A percentile compares a stretch with the other conserved stretches of the same genome.
Evolutionary conservation across 805 yeast genomes (phyloP).

Genomic region (Brettanomyces sp.): DNA sequence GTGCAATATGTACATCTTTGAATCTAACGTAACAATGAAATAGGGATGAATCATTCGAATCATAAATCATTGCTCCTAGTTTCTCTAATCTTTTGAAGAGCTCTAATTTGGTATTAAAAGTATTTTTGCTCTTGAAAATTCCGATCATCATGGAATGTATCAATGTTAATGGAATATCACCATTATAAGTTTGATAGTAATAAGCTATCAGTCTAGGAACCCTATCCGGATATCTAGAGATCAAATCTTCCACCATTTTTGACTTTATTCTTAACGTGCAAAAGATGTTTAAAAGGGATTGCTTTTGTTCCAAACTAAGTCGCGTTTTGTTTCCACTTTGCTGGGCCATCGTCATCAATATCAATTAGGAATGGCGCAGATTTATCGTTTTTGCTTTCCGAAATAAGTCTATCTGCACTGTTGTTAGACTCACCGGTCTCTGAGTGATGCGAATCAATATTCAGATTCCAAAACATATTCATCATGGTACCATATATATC

Average conservation of each 20-base stretch:
- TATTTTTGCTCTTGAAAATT: constrained; percentile 7
- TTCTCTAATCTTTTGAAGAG: constrained; percentile 15
- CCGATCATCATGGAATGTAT: constrained; percentile 20
- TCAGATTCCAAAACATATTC: constrained; percentile 2
- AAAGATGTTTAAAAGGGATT: too few species aligned
- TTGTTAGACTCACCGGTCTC: too few species aligned
- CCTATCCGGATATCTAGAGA: constrained; percentile 9
- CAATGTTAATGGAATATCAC: constrained; percentile 15
- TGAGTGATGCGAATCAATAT: background rate
- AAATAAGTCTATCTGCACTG: too few species aligned
- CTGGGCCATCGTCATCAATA: too few species aligned
- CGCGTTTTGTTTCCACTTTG: too few species aligned
- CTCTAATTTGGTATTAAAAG: constrained; percentile 12
- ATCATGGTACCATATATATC: constrained; percentile 8
- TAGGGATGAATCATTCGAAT: constrained; percentile 8
- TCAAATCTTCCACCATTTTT: constrained; percentile 10
- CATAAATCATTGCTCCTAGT: constrained; percentile 11
- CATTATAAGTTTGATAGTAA: constrained; percentile 13
- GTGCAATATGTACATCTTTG: constrained; percentile 6
- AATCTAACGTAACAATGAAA: constrained; percentile 10
- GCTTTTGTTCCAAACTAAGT: too few species aligned
- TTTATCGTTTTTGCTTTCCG: too few species aligned
- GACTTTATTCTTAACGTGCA: constrained; percentile 12
- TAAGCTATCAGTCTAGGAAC: constrained; percentile 8
- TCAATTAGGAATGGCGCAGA: too few species aligned